A percentile compares a stretch with the other conserved stretches of the same genome.
phyloP scores from a whole-genome alignment of 768 basidiomycete species.

The Leucocoprinus leucothites region DNA sequence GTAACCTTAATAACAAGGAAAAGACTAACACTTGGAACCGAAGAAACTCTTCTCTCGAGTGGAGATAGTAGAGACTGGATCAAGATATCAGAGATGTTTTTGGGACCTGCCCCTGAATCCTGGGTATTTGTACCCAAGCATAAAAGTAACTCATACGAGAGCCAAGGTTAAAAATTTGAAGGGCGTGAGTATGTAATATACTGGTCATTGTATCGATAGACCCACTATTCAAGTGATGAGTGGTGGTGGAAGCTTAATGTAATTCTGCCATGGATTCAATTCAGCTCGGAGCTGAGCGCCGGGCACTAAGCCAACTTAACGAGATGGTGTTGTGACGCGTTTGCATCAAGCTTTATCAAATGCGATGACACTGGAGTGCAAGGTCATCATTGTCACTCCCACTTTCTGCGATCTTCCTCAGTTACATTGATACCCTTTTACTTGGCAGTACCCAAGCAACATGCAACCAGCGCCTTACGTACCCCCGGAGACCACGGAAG shows the following conservation, averaged over 20 bases:
- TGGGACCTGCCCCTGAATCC: conserved; percentile 79
- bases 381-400: background rate
- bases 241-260: background rate
- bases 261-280: too few species aligned
- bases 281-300: too few species aligned
- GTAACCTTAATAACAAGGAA: background rate
- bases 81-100: conserved; percentile 91
- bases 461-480: conserved; percentile 11
- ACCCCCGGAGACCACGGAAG: conserved; percentile 13
- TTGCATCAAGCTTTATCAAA: background rate
- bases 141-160: conserved; percentile 83
- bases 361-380: too few species aligned
- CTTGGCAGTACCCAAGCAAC: background rate
- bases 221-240: background rate
- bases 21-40: background rate
- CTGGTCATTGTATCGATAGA: background rate
- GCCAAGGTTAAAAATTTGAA: conserved; percentile 34
- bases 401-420: background rate
- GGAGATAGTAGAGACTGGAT: conserved; percentile 85
- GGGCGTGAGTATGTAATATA: background rate
- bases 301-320: background rate
- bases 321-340: background rate
- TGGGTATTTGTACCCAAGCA: conserved; percentile 93
- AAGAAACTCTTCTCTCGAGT: conserved; percentile 84
- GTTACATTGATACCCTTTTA: background rate